These are phyloP conservation scores for Phycomyces blakesleeanus DNA, from an alignment of 192 early-diverging fungal genomes.

Conservation along the genomic window DNA sequence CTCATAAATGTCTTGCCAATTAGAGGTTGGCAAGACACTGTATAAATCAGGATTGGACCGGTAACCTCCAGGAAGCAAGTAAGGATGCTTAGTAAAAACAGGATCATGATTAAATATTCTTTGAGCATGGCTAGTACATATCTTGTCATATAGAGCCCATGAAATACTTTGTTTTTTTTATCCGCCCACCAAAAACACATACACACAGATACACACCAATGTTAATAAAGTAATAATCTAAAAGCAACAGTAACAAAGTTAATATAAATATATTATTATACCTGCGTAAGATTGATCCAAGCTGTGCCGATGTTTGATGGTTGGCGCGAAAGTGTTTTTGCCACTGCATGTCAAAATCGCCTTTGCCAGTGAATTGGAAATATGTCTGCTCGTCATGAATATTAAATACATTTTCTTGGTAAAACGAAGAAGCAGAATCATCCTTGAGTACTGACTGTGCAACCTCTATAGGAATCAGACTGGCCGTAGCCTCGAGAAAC, in stretches of 20 bases:
- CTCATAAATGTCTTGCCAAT: conserved; percentile 31
- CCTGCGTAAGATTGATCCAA: neutral
- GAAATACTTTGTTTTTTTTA: too few species aligned
- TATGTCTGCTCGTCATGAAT: neutral
- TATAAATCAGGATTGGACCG: neutral
- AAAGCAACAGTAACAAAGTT: too few species aligned
- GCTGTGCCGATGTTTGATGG: neutral
- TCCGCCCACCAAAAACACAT: too few species aligned
- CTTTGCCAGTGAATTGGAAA: neutral
- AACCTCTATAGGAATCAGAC: neutral
- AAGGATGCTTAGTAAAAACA: conserved; percentile 3
- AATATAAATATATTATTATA: neutral
- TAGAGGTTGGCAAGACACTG: conserved; percentile 8
- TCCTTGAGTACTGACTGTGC: neutral
- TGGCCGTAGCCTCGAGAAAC: neutral
- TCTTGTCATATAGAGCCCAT: conserved; percentile 4
- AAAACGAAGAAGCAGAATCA: neutral
- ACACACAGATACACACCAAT: too few species aligned
- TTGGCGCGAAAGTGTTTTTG: neutral
- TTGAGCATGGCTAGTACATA: conserved; percentile 7
- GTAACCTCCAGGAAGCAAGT: neutral
- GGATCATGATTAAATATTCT: neutral
- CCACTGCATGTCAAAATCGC: neutral
- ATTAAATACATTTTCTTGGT: neutral
- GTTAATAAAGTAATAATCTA: too few species aligned